Conservation (phyloP, 2,329 filamentous ascomycete species). For the Knoxdaviesia capensis region DNA sequence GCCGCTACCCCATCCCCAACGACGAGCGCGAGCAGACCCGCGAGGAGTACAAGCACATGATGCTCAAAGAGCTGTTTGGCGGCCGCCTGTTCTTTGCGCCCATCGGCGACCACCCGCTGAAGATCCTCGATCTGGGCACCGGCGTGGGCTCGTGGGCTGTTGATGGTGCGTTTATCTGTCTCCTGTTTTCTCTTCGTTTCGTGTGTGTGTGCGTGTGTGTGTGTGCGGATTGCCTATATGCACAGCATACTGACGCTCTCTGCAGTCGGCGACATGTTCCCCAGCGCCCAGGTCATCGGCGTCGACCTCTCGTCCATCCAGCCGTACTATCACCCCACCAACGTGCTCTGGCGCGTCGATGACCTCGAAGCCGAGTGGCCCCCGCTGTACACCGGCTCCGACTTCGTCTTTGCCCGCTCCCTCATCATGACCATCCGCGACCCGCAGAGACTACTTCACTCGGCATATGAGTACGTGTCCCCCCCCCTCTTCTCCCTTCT, state of each 20-base stretch:
- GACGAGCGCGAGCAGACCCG: slow-evolving; percentile 28
- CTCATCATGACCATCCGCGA: slow-evolving; percentile 29
- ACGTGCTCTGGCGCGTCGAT: slow-evolving; percentile 28
- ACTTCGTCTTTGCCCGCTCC: slow-evolving; percentile 32
- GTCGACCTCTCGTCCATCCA: slow-evolving; percentile 24
- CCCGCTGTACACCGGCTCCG: slow-evolving; percentile 18
- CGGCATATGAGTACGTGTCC: slow-evolving; percentile 20
- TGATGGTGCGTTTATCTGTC: slow-evolving; percentile 16
- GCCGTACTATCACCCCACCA: slow-evolving; percentile 28
- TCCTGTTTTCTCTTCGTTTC: slow-evolving; percentile 3
- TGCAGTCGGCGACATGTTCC: slow-evolving; percentile 23
- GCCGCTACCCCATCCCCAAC: slow-evolving; percentile 29
- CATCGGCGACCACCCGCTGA: slow-evolving; percentile 22
- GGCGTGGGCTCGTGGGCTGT: slow-evolving; percentile 36
- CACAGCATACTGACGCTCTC: neutral
- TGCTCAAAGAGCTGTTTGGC: slow-evolving; percentile 25
- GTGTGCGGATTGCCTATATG: too few relatives aligned
- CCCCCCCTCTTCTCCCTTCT: too few relatives aligned
- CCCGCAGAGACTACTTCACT: slow-evolving; percentile 25
- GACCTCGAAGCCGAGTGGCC: slow-evolving; percentile 16
- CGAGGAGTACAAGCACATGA: slow-evolving; percentile 25
- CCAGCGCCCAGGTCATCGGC: slow-evolving; percentile 23
- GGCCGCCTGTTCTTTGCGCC: slow-evolving; percentile 22
- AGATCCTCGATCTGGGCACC: slow-evolving; percentile 28
- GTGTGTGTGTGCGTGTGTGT: too few relatives aligned